Percentiles rank a stretch among this genome's conserved stretches.
Conservation (phyloP, 2,329 filamentous ascomycete species). For the Dactylellina cionopaga region DNA sequence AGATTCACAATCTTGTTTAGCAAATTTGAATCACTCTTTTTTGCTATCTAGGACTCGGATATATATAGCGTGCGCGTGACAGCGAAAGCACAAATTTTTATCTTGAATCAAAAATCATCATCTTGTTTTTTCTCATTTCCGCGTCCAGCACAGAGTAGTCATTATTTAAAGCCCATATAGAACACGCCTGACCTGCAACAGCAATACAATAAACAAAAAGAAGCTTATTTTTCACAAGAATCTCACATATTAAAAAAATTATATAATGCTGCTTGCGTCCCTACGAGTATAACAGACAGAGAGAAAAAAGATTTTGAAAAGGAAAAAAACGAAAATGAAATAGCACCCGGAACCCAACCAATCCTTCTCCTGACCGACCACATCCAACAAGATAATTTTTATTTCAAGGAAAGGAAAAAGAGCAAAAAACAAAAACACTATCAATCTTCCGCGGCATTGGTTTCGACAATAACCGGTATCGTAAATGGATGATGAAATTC, state of each 20-base stretch:
- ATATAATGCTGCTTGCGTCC: slow-evolving; percentile 12
- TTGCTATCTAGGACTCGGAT: slow-evolving; percentile 53
- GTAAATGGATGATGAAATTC: slow-evolving; percentile 48
- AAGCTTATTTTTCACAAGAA: too few relatives aligned
- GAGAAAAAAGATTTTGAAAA: neutral
- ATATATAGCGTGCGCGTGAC: neutral
- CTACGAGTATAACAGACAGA: slow-evolving; percentile 9
- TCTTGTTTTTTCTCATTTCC: too few relatives aligned
- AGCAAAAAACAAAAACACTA: neutral
- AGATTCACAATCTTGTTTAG: too few relatives aligned
- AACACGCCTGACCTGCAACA: neutral
- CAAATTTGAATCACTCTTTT: slow-evolving; percentile 29
- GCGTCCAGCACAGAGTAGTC: slow-evolving; percentile 2
- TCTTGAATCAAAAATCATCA: neutral
- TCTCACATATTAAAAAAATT: slow-evolving; percentile 34
- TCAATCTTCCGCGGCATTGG: slow-evolving; percentile 41
- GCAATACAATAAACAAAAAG: neutral
- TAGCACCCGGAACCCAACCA: too few relatives aligned
- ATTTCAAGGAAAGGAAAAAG: slow-evolving; percentile 10
- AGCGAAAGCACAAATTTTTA: neutral
- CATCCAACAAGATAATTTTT: neutral
- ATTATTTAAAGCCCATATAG: too few relatives aligned
- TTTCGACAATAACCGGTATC: slow-evolving; percentile 50
- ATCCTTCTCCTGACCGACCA: too few relatives aligned
- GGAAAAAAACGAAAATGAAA: neutral